Percentiles rank a stretch among this genome's conserved stretches.
Evolutionary conservation across 306 rosid species (phyloP).

Genomic region (Leucaena leucocephala): DNA sequence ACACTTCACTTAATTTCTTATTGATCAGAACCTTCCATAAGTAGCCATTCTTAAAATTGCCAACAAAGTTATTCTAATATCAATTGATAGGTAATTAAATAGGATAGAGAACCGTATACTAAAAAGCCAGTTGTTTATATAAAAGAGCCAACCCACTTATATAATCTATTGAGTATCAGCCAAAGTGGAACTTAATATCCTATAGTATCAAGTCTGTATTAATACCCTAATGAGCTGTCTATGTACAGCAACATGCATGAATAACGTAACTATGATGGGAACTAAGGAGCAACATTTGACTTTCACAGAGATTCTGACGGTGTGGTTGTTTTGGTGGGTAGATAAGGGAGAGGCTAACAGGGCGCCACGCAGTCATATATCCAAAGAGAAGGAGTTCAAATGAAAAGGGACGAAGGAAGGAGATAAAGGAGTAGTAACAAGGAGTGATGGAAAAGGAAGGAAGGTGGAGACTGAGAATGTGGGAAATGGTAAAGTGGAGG

Average conservation of each 20-base stretch:
- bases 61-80: too few species aligned
- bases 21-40: too few species aligned
- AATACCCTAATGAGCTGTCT: neutral
- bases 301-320: neutral
- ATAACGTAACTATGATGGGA: neutral
- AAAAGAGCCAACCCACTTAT: too few species aligned
- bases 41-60: too few species aligned
- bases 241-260: neutral
- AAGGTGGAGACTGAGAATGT: neutral
- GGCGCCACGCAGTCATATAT: neutral
- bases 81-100: too few species aligned
- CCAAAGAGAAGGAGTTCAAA: constrained; percentile 18
- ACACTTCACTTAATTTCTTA: too few species aligned
- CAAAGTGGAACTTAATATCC: too few species aligned
- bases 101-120: too few species aligned
- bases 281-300: neutral
- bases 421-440: constrained; percentile 2
- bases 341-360: neutral
- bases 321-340: neutral
- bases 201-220: too few species aligned
- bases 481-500: too few species aligned
- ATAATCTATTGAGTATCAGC: too few species aligned
- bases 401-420: constrained; percentile 8
- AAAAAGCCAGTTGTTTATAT: too few species aligned
- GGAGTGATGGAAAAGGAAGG: neutral